Evolutionary conservation across 78 protist genomes (phyloP), one percentile per base, ranked within the genome.

Genomic region (Acrasis kona): DNA sequence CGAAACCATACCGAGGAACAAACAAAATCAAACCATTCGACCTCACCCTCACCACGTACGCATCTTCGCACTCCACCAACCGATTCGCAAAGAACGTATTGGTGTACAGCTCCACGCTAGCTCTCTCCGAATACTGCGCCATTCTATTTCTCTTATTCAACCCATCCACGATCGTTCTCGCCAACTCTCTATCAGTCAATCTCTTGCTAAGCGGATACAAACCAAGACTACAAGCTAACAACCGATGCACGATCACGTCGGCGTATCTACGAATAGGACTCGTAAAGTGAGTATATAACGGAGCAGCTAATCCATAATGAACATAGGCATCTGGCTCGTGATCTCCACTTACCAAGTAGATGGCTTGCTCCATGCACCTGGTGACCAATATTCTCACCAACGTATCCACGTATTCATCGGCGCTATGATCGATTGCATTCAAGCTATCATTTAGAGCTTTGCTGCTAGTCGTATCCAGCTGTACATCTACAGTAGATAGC

Each of bases 221-320:
- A 29, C 76, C 81, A n/a, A 75, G 36, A 19, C 75, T 68, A 6
- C 74, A 65, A 4, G 80, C 84, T 3, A 79, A 41, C 38, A 32
- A 70, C 27, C 84, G 65, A 27, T 79, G 84, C 7, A 79, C 84
- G 41, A 79, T 12, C 2, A 79, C 84, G 36, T 79, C 84, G 4
- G 92, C 74, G 41, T 85, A 85, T 10, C 96, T 39, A 19, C 99
- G 84, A 40, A 97, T 97, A 5, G 99, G 99, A 1, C 95, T 87
- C 0, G 99, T 97, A 83, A 97, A 97, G 76, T 97, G 99, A 19
- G 99, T 97, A 91, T 97, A 97, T 67, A 84, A 50, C 19, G 70
- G 82, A 2, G 87, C 10, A 5, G 98, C 97, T 42, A 96, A 80
- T 39, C 98, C 98, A 69, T 88, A 96, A 77, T 96, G 98, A 30